Conservation (phyloP, 176 grass and related monocot genomes). For the Zoysia pacifica region DNA sequence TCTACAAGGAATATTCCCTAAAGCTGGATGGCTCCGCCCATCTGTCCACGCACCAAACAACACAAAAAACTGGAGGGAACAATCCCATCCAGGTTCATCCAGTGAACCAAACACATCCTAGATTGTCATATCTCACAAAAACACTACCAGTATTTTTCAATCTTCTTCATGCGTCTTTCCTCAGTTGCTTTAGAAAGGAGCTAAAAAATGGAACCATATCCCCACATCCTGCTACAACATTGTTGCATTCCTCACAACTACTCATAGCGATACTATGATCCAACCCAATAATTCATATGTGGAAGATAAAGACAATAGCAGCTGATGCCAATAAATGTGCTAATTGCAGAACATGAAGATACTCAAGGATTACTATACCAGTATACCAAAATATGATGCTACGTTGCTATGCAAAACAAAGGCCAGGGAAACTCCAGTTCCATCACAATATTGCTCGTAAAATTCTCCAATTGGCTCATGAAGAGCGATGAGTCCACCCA, state of each 20-base stretch:
- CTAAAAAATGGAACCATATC: neutral
- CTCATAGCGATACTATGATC: neutral
- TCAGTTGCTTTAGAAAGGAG: neutral
- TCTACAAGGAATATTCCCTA: too few species aligned
- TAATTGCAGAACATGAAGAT: neutral
- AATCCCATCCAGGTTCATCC: too few species aligned
- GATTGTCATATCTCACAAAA: neutral
- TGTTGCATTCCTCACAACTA: neutral
- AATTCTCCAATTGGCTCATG: neutral
- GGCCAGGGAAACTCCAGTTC: neutral
- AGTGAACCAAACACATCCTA: too few species aligned
- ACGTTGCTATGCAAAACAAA: neutral
- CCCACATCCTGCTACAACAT: neutral
- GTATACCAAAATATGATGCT: neutral
- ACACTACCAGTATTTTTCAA: neutral
- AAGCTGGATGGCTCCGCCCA: too few species aligned
- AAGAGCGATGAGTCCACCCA: neutral
- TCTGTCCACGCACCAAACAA: too few species aligned
- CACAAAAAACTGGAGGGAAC: too few species aligned
- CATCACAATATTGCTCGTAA: neutral
- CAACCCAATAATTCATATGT: neutral
- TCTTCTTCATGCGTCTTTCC: neutral
- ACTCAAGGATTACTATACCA: too few species aligned
- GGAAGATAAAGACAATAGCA: neutral
- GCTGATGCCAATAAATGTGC: too few species aligned